A percentile compares a stretch with the other conserved stretches of the same genome.
Conservation (phyloP, 2,329 filamentous ascomycete species). For the Colletotrichum costaricense region DNA sequence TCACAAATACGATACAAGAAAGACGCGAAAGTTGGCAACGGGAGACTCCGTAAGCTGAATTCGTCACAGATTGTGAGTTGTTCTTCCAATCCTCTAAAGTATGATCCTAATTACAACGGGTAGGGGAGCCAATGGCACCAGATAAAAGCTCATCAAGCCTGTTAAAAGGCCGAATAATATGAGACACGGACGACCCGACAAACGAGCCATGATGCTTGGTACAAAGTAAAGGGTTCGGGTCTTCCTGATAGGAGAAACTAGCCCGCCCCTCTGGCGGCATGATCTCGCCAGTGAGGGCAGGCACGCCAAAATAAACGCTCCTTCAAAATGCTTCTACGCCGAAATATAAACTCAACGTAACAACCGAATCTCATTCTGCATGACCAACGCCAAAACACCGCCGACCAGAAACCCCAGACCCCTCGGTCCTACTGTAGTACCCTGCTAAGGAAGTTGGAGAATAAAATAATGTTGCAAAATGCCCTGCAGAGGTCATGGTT, state of each 20-base stretch:
- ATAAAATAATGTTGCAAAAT: conserved; percentile 19
- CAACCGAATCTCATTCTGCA: conserved; percentile 36
- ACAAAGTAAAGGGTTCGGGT: conserved; percentile 40
- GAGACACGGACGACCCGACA: conserved; percentile 28
- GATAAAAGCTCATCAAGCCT: conserved; percentile 32
- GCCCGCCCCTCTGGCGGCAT: conserved; percentile 7
- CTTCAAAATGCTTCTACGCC: conserved; percentile 36
- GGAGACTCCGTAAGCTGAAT: not conserved
- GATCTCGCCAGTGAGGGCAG: not conserved
- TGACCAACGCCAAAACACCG: conserved; percentile 36
- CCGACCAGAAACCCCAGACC: conserved; percentile 19
- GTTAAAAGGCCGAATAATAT: conserved; percentile 22
- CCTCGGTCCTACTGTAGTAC: conserved; percentile 27
- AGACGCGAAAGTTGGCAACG: not conserved
- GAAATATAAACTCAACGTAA: conserved; percentile 35
- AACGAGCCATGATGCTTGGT: conserved; percentile 37
- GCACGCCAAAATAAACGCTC: conserved; percentile 34
- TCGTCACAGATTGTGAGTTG: conserved; percentile 20
- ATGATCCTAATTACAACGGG: conserved; percentile 36
- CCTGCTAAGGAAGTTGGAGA: conserved; percentile 21
- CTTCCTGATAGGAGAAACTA: conserved; percentile 17
- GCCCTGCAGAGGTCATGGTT: conserved; percentile 40
- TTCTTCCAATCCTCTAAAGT: conserved; percentile 32
- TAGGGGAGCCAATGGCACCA: conserved; percentile 26
- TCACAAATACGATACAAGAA: not conserved